Base-by-base conservation (phyloP, 1,284 basidiomycete species). In the Cerioporus squamosus region DNA sequence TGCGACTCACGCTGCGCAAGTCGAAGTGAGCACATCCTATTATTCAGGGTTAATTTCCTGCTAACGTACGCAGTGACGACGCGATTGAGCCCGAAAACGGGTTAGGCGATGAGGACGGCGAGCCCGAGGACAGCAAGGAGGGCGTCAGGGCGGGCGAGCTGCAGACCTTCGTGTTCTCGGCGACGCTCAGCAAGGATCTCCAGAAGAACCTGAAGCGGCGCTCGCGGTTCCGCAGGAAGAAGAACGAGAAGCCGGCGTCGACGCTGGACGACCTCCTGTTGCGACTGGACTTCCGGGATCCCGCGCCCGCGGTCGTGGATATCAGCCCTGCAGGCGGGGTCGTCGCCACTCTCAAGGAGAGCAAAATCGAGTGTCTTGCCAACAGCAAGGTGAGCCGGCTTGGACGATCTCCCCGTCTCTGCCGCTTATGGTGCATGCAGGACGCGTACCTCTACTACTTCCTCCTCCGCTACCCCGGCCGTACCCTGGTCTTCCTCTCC, bases 371-470 rank as follows among this genome's bases (percentile, higher is more conserved):
- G 70, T 98, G 97, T 72, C 76, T 98, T 5, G 76, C 81, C 2
- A 80, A 81, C 2, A 95, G 98, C 72, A 99, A 99, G 85, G 94
- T 93, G 64, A 10, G 40, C 20, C 55, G 77, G 29, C 29, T 2
- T 29, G 29, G 29, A 24, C 29, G 10, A 1, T 29, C 29, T 1
- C 10, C 8, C 29, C 8, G 10, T 29, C 8, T 9, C 10, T 29
- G 29, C 23, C 57, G 24, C 20, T 40, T 5, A 29, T 15, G 14
- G 12, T 17, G 39, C 33, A 20, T 44, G 38, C 69, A 94, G 92
- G 97, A 98, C 73, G 82, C 88, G 3, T 96, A 96, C 73, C 82
- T 99, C 6, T 99, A 98, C 76, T 97, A 98, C 75, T 98, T 99
- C 77, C 83, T 99, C 10, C 81, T 98, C 15, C 90, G 97, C 48